Base-by-base conservation (phyloP, 129 eudicot species). In the Artemisia tridentata region DNA sequence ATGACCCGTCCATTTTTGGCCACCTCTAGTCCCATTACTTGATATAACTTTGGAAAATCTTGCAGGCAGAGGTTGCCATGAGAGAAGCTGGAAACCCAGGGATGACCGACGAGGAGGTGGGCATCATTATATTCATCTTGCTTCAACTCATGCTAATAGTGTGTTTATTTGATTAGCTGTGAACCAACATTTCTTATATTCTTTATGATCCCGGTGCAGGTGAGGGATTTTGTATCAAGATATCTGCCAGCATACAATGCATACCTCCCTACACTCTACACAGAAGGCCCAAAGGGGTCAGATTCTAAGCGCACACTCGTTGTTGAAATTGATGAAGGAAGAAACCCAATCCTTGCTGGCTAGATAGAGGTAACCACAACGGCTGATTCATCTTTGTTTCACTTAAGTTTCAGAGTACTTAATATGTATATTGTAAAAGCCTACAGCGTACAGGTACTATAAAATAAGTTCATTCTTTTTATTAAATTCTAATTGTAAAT, bases 211-310 rank as follows among this genome's bases (percentile, higher is more conserved):
- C 0, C 20, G 31, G 57, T 78, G 31, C 75, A 93, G 98, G 95
- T 93, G 67, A 71, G 64, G 91, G 97, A 90, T 84, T 93, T 95
- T 77, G 97, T 90, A 14, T 95, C 97, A 7, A 79, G 97, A 7
- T 95, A 95, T 78, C 52, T 95, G 81, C 99, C 96, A n/a, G 99
- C 99, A 27, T 95, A 93, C 87, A 87, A 90, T 14, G 99, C 99
- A 11, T 93, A 93, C 70, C 93, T 95, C 18, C 99, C 99, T 17
- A 79, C 93, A 14, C 96, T 95, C 3, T 95, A 95, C 75, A 62
- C 85, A 3, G 93, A 95, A 82, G 97, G 99, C 59, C 99, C 99
- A 7, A 85, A 64, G 55, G 99, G 99, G 38, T 87, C 97, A 2
- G 92, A 87, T 50, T 84, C 96, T 3, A 62, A 85, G 8, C 92